Evolutionary conservation across 2,329 filamentous ascomycete species (phyloP).

Genomic region (Aspergillus tamarii): DNA sequence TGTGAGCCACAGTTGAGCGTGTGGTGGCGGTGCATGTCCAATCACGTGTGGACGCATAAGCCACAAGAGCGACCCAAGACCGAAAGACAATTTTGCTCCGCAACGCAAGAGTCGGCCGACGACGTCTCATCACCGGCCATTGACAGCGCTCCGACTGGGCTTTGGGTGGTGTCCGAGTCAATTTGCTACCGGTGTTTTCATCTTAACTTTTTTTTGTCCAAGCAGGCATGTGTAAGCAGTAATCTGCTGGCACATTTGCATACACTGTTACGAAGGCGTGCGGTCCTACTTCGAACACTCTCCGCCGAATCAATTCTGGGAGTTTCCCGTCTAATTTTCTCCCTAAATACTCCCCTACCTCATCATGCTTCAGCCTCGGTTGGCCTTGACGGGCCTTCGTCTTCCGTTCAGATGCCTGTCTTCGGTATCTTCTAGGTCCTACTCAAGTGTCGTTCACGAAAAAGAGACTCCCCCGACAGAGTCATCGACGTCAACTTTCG

Average conservation of each 20-base stretch:
- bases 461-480: conserved; percentile 30
- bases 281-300: conserved; percentile 1
- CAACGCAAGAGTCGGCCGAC: conserved; percentile 6
- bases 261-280: not conserved
- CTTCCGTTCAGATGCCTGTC: conserved; percentile 52
- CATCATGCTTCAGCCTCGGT: conserved; percentile 68
- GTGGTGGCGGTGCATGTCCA: conserved; percentile 19
- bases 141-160: conserved; percentile 16
- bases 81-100: conserved; percentile 29
- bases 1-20: not conserved
- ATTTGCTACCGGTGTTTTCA: not conserved
- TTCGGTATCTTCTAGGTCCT: conserved; percentile 52
- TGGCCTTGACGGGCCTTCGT: conserved; percentile 58
- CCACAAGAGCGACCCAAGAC: conserved; percentile 20
- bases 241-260: conserved; percentile 3
- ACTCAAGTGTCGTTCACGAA: conserved; percentile 53
- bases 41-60: conserved; percentile 20
- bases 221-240: conserved; percentile 20
- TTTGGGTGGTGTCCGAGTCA: conserved; percentile 15
- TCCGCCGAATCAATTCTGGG: conserved; percentile 10
- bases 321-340: not conserved
- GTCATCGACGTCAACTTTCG: conserved; percentile 40
- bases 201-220: not conserved
- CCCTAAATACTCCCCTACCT: not conserved
- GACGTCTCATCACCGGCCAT: conserved; percentile 15